Evolutionary conservation across 2,329 filamentous ascomycete species (phyloP).

Genomic region (Aureobasidium sp.): DNA sequence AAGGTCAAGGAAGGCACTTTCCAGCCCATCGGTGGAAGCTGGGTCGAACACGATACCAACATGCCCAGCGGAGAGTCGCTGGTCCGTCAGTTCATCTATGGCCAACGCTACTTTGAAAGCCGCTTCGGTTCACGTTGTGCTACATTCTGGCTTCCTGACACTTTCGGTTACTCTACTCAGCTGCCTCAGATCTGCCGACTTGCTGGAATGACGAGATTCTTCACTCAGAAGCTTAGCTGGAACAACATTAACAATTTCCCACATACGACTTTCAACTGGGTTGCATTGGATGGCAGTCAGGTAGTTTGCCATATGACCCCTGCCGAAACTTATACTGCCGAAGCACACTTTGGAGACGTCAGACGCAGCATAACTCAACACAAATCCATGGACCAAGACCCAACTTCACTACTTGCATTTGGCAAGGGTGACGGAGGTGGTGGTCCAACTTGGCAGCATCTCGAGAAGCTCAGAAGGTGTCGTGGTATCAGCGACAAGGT

Average conservation of each 20-base stretch:
- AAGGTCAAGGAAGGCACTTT: conserved; percentile 89
- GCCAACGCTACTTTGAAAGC: conserved; percentile 89
- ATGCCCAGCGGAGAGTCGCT: conserved; percentile 93
- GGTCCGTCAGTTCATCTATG: conserved; percentile 89
- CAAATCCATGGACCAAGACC: conserved; percentile 91
- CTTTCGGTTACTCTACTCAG: conserved; percentile 94
- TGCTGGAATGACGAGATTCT: conserved; percentile 92
- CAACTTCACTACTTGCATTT: conserved; percentile 84
- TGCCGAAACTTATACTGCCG: conserved; percentile 88
- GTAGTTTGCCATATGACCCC: conserved; percentile 98
- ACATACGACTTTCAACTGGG: conserved; percentile 98
- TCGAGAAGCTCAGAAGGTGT: conserved; percentile 90
- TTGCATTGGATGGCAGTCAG: conserved; percentile 88
- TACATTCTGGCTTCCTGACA: conserved; percentile 97
- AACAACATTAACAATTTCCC: conserved; percentile 99
- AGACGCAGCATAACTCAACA: conserved; percentile 84
- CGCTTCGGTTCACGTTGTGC: conserved; percentile 81
- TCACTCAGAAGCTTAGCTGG: conserved; percentile 98
- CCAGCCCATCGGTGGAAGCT: conserved; percentile 92
- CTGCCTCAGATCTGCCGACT: conserved; percentile 88
- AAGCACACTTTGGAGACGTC: conserved; percentile 91
- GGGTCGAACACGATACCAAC: conserved; percentile 99
- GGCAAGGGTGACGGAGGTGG: conserved; percentile 96
- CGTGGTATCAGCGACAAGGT: conserved; percentile 85
- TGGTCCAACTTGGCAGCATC: conserved; percentile 84